Percentiles rank a stretch among this genome's conserved stretches.
Conservation (phyloP, 192 early-diverging fungal species). For the Podila clonocystis region DNA sequence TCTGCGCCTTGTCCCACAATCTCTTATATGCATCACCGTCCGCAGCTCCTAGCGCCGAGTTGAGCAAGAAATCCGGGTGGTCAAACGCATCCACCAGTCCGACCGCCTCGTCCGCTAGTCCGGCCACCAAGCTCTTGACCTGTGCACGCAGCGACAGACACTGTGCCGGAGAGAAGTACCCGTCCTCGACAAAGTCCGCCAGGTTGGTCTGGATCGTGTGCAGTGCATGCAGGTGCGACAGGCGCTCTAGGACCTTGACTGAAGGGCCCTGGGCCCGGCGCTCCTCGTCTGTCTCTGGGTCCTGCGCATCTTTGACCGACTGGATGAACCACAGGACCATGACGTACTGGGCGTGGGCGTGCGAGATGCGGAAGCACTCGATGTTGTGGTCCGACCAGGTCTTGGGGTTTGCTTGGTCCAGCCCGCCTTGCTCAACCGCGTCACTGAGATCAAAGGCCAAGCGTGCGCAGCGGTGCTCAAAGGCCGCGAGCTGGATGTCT, state of each 20-base stretch:
- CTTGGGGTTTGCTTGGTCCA: conserved; percentile 23
- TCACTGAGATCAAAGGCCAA: conserved; percentile 54
- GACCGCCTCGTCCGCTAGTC: conserved; percentile 77
- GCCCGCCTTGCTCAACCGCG: conserved; percentile 36
- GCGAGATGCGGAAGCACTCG: conserved; percentile 59
- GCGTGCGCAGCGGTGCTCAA: conserved; percentile 61
- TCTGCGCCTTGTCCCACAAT: conserved; percentile 41
- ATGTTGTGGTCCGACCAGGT: conserved; percentile 51
- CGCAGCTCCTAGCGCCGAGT: conserved; percentile 79
- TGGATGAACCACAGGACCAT: conserved; percentile 59
- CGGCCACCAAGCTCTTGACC: conserved; percentile 50
- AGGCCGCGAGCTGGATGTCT: conserved; percentile 51
- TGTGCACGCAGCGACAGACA: conserved; percentile 32
- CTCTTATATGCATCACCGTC: conserved; percentile 82
- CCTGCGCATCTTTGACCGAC: conserved; percentile 24
- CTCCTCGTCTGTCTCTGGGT: conserved; percentile 19
- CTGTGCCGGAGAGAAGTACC: conserved; percentile 33
- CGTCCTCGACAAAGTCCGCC: conserved; percentile 51
- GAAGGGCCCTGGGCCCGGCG: conserved; percentile 16
- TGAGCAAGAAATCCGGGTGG: conserved; percentile 76
- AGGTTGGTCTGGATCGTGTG: conserved; percentile 47
- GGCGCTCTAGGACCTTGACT: conserved; percentile 26
- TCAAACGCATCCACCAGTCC: conserved; percentile 83
- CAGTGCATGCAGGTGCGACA: conserved; percentile 48
- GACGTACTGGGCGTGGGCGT: conserved; percentile 64